Percentiles rank a stretch among this genome's conserved stretches.
Conservation (phyloP, 139 green algal species). For the Haematococcus lacustris region DNA sequence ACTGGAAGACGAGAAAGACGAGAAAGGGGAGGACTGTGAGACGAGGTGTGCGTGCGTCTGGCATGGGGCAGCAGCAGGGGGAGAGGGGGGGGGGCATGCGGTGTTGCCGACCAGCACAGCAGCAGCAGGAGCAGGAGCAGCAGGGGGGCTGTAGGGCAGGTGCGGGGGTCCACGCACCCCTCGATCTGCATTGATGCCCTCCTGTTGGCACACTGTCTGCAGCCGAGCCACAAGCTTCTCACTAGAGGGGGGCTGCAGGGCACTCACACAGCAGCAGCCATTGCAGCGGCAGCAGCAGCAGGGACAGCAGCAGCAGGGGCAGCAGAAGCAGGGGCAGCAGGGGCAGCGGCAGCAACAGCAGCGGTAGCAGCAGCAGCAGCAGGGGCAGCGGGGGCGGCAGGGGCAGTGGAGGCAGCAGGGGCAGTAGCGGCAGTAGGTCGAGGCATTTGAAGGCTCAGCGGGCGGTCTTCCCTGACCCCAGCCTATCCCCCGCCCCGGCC, state of each 20-base stretch:
- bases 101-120: neutral
- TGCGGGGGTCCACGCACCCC: slow-evolving; percentile 10
- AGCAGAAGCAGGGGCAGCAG: too few relatives aligned
- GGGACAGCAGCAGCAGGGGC: too few relatives aligned
- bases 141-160: neutral
- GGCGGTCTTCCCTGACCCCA: too few relatives aligned
- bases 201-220: slow-evolving; percentile 43
- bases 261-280: too few relatives aligned
- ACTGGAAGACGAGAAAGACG: too few relatives aligned
- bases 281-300: too few relatives aligned
- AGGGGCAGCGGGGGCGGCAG: neutral
- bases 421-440: neutral
- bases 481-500: neutral
- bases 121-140: neutral
- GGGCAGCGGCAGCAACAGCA: neutral
- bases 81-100: neutral
- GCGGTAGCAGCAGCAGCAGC: neutral
- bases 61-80: neutral
- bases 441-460: too few relatives aligned
- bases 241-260: slow-evolving; percentile 10
- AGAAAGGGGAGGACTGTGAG: too few relatives aligned
- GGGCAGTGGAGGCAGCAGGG: neutral
- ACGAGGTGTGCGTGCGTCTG: too few relatives aligned
- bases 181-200: slow-evolving; percentile 44
- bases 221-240: slow-evolving; percentile 48